These are phyloP conservation scores for Combretum micranthum DNA, from an alignment of 345 rosid genomes.

Conservation along the genomic window DNA sequence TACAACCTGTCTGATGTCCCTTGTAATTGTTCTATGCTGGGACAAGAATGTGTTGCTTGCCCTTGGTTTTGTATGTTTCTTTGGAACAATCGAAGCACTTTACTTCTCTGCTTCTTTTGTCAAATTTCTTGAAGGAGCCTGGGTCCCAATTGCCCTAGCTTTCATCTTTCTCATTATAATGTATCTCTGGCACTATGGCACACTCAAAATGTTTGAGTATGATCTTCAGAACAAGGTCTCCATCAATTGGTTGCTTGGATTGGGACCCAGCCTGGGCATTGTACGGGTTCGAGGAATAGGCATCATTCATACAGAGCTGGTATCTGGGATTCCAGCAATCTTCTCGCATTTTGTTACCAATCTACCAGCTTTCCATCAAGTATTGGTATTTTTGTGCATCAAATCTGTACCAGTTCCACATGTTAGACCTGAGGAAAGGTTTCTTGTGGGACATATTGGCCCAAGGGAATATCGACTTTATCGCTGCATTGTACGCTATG, in stretches of 20 bases:
- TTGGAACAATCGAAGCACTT: slow-evolving; percentile 81
- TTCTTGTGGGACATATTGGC: slow-evolving; percentile 73
- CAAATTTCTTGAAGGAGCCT: slow-evolving; percentile 94
- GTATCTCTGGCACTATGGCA: slow-evolving; percentile 92
- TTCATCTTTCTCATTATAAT: slow-evolving; percentile 59
- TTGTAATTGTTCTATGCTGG: slow-evolving; percentile 94
- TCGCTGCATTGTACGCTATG: slow-evolving; percentile 89
- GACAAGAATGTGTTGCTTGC: slow-evolving; percentile 63
- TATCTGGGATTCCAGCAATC: slow-evolving; percentile 87
- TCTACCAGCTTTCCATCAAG: slow-evolving; percentile 92
- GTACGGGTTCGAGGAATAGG: slow-evolving; percentile 89
- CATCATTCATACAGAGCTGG: slow-evolving; percentile 83
- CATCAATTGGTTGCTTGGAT: slow-evolving; percentile 77
- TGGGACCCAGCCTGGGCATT: slow-evolving; percentile 72
- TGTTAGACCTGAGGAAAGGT: slow-evolving; percentile 79
- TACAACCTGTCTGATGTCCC: slow-evolving; percentile 92
- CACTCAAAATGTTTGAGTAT: slow-evolving; percentile 63
- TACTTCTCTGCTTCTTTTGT: slow-evolving; percentile 87
- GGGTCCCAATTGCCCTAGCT: slow-evolving; percentile 90
- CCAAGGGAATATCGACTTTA: slow-evolving; percentile 67
- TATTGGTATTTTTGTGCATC: slow-evolving; percentile 81
- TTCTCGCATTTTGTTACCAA: slow-evolving; percentile 97
- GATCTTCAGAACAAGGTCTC: slow-evolving; percentile 95
- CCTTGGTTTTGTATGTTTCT: slow-evolving; percentile 53
- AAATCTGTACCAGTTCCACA: slow-evolving; percentile 97